Percentiles rank a stretch among this genome's conserved stretches.
Evolutionary conservation across 1,284 basidiomycete genomes (phyloP).

Genomic region (Puccinia triticina): DNA sequence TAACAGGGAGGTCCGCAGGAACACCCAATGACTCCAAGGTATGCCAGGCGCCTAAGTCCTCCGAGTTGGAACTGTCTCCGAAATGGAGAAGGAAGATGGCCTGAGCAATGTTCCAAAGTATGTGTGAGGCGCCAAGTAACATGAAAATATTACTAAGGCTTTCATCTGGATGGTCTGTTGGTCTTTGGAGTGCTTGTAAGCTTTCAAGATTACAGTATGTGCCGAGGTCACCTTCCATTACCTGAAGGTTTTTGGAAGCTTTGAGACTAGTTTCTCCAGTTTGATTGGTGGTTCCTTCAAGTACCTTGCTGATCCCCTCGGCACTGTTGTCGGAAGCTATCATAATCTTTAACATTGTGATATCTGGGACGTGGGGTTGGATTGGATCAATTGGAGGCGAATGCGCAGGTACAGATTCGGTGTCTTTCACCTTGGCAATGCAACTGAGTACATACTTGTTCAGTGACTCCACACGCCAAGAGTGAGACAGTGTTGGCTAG

Average conservation of each 20-base stretch:
- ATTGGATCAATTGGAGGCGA: not conserved
- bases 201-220: not conserved
- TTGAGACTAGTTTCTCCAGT: not conserved
- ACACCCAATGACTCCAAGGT: not conserved
- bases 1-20: not conserved
- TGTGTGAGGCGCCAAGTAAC: no score
- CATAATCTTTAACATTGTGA: conserved; percentile 12
- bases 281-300: not conserved
- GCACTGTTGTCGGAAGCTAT: no score
- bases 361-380: not conserved
- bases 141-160: no score
- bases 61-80: not conserved
- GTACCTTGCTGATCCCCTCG: not conserved
- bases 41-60: not conserved
- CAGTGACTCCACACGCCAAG: not conserved
- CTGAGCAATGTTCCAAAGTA: no score
- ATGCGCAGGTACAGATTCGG: no score
- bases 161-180: not conserved
- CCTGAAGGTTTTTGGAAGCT: not conserved
- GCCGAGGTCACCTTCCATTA: no score
- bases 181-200: not conserved
- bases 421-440: not conserved
- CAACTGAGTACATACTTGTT: not conserved
- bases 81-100: no score
- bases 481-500: not conserved